Evolutionary conservation across 2,329 filamentous ascomycete species (phyloP).

Genomic region (Aspergillus thermomutatus): DNA sequence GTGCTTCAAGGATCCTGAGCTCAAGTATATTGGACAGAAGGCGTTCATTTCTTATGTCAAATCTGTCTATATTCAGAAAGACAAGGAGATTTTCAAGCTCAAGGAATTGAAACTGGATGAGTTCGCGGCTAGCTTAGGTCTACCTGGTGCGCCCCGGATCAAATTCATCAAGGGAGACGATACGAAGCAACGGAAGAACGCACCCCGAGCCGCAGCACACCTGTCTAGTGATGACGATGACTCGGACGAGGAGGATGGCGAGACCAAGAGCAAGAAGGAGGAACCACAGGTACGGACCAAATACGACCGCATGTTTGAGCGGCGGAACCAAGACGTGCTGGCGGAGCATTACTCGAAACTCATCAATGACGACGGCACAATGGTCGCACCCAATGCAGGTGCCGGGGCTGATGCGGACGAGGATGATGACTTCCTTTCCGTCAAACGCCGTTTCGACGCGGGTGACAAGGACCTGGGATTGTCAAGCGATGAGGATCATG

Average conservation of each 20-base stretch:
- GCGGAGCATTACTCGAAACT: constrained; percentile 92
- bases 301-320: constrained; percentile 97
- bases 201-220: constrained; percentile 62
- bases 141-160: constrained; percentile 88
- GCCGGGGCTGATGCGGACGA: constrained; percentile 58
- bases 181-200: constrained; percentile 82
- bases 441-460: constrained; percentile 81
- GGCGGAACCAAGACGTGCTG: constrained; percentile 91
- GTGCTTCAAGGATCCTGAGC: constrained; percentile 89
- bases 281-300: constrained; percentile 73
- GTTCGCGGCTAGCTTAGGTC: constrained; percentile 77
- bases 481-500: constrained; percentile 34
- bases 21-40: constrained; percentile 95
- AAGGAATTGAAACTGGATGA: constrained; percentile 80
- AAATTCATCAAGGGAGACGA: constrained; percentile 90
- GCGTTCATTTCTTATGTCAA: constrained; percentile 88
- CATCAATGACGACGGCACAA: constrained; percentile 59
- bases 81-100: constrained; percentile 87
- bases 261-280: constrained; percentile 57
- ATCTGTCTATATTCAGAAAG: constrained; percentile 81
- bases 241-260: constrained; percentile 44
- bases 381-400: constrained; percentile 33
- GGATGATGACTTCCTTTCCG: constrained; percentile 77
- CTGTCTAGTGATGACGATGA: constrained; percentile 60
- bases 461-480: constrained; percentile 55